A percentile compares a stretch with the other conserved stretches of the same genome.
These are phyloP conservation scores for Hibiscus trionum DNA, from an alignment of 345 rosid species.

Conservation along the genomic window DNA sequence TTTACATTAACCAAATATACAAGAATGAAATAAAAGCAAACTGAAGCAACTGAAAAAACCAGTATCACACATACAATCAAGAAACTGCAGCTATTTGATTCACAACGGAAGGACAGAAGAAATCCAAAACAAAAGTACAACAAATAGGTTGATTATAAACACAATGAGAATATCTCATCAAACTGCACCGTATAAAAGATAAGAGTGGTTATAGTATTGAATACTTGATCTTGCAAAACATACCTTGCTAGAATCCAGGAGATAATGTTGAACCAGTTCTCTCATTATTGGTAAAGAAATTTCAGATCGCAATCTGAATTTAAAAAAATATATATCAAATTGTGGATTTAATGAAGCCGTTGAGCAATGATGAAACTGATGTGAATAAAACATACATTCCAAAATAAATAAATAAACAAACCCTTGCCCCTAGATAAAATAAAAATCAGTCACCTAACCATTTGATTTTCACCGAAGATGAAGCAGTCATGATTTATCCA, in stretches of 20 bases:
- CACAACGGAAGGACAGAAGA: neutral
- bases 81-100: neutral
- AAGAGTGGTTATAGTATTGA: neutral
- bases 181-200: neutral
- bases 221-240: slow-evolving; percentile 11
- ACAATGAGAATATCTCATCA: neutral
- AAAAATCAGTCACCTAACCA: neutral
- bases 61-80: neutral
- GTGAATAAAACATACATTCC: neutral
- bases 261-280: slow-evolving; percentile 96
- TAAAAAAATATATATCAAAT: neutral
- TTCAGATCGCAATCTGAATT: slow-evolving; percentile 81
- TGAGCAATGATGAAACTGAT: neutral
- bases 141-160: neutral
- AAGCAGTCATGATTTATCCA: neutral
- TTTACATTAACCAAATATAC: neutral
- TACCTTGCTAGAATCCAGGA: slow-evolving; percentile 89
- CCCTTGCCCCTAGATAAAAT: neutral
- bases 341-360: neutral
- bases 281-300: slow-evolving; percentile 89
- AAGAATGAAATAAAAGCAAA: neutral
- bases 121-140: neutral
- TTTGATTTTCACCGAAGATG: neutral
- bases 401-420: neutral
- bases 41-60: neutral